Percentiles rank a stretch among this genome's conserved stretches.
Conservation (phyloP, 2,329 filamentous ascomycete species). For the Penicillium sp. region DNA sequence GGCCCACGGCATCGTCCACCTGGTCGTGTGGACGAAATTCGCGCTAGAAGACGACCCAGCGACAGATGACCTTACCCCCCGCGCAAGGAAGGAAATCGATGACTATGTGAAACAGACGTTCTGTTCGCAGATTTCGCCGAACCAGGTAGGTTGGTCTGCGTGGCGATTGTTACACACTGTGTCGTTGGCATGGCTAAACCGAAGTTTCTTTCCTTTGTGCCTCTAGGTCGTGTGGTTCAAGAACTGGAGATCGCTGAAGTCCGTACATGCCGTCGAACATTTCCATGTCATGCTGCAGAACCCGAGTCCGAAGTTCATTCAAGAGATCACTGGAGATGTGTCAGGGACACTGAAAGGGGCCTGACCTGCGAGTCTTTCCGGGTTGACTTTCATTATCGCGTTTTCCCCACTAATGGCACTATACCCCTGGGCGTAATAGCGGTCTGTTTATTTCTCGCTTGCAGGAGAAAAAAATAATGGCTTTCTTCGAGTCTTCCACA, state of each 20-base stretch:
- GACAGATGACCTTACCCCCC: slow-evolving; percentile 69
- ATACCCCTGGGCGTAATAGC: slow-evolving; percentile 12
- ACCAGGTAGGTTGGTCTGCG: slow-evolving; percentile 43
- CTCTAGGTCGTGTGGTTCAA: slow-evolving; percentile 81
- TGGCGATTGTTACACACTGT: not conserved
- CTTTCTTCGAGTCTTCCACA: slow-evolving; percentile 1
- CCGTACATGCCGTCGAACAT: slow-evolving; percentile 84
- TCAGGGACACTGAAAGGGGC: slow-evolving; percentile 60
- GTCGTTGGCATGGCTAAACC: not conserved
- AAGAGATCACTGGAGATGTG: slow-evolving; percentile 73
- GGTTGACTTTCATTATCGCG: not conserved
- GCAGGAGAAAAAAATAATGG: not conserved
- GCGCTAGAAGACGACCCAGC: slow-evolving; percentile 70
- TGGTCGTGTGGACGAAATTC: slow-evolving; percentile 95
- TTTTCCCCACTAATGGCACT: not conserved
- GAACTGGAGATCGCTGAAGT: slow-evolving; percentile 87
- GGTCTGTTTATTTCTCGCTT: not conserved
- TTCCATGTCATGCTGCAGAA: slow-evolving; percentile 92
- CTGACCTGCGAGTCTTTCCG: slow-evolving; percentile 1
- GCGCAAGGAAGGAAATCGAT: slow-evolving; percentile 69
- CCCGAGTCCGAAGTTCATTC: slow-evolving; percentile 72
- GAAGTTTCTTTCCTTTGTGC: slow-evolving; percentile 21
- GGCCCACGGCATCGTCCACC: slow-evolving; percentile 75
- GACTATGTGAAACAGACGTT: slow-evolving; percentile 73
- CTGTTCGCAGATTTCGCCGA: slow-evolving; percentile 47